Conservation (phyloP, 768 basidiomycete genomes). For the Baorangia bicolor region DNA sequence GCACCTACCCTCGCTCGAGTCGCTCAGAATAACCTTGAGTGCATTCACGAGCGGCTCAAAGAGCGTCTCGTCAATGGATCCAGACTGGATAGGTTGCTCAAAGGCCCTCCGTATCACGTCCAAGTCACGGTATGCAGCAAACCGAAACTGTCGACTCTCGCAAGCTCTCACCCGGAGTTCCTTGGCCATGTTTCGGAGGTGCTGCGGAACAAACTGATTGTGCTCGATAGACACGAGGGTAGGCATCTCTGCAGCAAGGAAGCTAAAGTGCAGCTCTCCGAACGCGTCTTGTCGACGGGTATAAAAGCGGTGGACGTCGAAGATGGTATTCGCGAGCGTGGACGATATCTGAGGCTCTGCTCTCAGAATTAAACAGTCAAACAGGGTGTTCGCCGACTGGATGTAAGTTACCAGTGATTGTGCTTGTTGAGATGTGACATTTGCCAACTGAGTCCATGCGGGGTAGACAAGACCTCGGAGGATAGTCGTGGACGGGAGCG, state of each 20-base stretch:
- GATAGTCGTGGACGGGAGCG: constrained; percentile 70
- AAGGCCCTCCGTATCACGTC: constrained; percentile 69
- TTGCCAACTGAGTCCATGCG: constrained; percentile 64
- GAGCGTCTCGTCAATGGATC: constrained; percentile 46
- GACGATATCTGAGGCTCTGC: constrained; percentile 44
- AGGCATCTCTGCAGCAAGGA: constrained; percentile 63
- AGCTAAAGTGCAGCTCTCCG: constrained; percentile 60
- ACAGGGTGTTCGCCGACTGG: constrained; percentile 61
- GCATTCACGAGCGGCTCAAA: constrained; percentile 66
- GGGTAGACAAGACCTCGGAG: constrained; percentile 76
- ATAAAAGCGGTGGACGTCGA: constrained; percentile 67
- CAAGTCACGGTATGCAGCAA: constrained; percentile 73
- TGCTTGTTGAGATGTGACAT: constrained; percentile 36
- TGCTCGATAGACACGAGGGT: constrained; percentile 70
- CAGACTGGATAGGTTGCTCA: constrained; percentile 56
- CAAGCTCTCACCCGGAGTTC: constrained; percentile 60
- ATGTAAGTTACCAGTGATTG: constrained; percentile 51
- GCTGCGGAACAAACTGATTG: constrained; percentile 49
- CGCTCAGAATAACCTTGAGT: constrained; percentile 63
- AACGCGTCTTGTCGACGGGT: constrained; percentile 71
- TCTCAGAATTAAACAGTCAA: constrained; percentile 55
- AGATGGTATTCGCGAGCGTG: constrained; percentile 46
- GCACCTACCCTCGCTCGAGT: constrained; percentile 54
- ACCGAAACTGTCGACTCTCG: constrained; percentile 64
- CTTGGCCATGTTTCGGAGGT: constrained; percentile 48